Conservation (phyloP, 345 rosid species). For the Eucalyptus urophylla region DNA sequence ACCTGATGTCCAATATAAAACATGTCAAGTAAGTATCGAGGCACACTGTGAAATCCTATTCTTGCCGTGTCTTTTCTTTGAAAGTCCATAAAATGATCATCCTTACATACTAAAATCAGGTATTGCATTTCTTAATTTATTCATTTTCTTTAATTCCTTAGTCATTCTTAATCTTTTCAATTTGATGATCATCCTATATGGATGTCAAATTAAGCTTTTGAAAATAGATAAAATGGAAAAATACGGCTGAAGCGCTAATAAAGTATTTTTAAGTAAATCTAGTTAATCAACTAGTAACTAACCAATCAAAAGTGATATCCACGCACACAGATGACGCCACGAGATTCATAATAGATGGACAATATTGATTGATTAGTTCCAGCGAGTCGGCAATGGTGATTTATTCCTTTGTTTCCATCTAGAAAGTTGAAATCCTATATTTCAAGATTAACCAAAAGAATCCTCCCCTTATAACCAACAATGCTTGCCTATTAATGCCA, state of each 20-base stretch:
- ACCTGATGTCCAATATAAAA: neutral
- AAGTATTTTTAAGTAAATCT: neutral
- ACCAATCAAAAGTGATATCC: neutral
- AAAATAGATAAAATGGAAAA: neutral
- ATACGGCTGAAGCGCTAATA: accelerated
- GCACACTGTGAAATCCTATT: neutral
- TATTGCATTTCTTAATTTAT: neutral
- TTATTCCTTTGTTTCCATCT: neutral
- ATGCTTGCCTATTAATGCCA: neutral
- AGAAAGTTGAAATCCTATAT: neutral
- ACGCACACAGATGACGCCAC: neutral
- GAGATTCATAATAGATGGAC: neutral
- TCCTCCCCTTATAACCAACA: neutral
- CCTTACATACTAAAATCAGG: neutral
- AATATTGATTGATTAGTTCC: neutral
- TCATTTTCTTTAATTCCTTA: neutral
- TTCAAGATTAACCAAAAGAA: neutral
- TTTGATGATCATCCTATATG: neutral
- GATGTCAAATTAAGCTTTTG: neutral
- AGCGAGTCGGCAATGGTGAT: neutral
- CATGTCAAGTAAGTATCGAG: neutral
- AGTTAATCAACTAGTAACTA: neutral
- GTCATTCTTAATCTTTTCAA: neutral
- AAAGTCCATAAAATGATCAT: neutral
- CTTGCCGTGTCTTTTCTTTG: neutral